Evolutionary conservation across 2,329 filamentous ascomycete species (phyloP).

Genomic region (Fusarium falciforme): DNA sequence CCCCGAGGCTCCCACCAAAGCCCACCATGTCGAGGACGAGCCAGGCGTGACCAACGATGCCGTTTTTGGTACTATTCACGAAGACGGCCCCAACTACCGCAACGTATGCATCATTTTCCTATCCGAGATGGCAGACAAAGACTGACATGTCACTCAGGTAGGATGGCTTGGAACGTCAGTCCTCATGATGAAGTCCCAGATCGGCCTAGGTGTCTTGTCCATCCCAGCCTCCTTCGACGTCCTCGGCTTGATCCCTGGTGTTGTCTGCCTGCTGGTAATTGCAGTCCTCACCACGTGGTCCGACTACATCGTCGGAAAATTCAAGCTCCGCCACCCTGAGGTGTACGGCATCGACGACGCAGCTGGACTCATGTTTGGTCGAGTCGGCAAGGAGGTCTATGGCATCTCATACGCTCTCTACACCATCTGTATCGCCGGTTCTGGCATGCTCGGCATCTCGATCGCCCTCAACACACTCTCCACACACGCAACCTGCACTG

Average conservation of each 20-base stretch:
- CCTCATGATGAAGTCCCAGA: conserved; percentile 43
- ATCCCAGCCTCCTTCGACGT: conserved; percentile 59
- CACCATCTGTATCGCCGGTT: conserved; percentile 31
- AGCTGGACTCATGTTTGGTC: conserved; percentile 61
- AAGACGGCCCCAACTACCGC: conserved; percentile 43
- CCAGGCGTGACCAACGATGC: conserved; percentile 33
- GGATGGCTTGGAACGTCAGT: conserved; percentile 55
- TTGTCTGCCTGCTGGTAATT: conserved; percentile 42
- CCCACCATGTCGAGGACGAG: background rate
- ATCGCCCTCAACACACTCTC: conserved; percentile 56
- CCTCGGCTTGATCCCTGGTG: conserved; percentile 56
- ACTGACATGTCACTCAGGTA: conserved; percentile 43
- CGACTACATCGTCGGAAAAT: conserved; percentile 57
- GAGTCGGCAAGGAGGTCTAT: conserved; percentile 56
- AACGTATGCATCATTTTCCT: conserved; percentile 31
- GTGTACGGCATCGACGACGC: conserved; percentile 67
- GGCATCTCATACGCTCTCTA: conserved; percentile 49
- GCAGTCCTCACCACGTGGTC: conserved; percentile 49
- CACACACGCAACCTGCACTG: conserved; percentile 53
- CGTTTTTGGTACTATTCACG: conserved; percentile 42
- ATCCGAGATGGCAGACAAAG: background rate
- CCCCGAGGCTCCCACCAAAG: background rate
- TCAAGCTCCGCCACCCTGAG: conserved; percentile 62
- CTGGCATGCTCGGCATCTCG: conserved; percentile 48
- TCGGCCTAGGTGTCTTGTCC: conserved; percentile 60